Evolutionary conservation across 176 grass and related monocot species (phyloP).

Genomic region (Triticum dicoccoides): DNA sequence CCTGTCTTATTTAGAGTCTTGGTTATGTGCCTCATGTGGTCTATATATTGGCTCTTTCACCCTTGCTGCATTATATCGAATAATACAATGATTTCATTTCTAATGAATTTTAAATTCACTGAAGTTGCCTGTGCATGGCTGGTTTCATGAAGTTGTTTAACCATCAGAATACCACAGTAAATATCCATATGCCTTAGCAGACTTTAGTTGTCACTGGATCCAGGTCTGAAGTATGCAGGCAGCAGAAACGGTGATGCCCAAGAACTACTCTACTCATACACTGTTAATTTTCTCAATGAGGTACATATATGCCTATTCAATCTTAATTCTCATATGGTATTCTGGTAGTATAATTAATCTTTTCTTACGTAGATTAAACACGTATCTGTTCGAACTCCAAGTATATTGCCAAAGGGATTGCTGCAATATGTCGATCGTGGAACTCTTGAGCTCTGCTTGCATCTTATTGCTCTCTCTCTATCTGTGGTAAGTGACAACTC

Average conservation of each 20-base stretch:
- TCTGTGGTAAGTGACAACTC: slow-evolving; percentile 63
- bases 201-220: slow-evolving; percentile 22
- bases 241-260: slow-evolving; percentile 89
- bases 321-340: slow-evolving; percentile 23
- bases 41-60: neutral
- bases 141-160: neutral
- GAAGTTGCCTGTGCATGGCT: neutral
- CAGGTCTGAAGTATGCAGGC: slow-evolving; percentile 94
- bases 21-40: neutral
- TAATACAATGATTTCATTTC: neutral
- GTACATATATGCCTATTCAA: slow-evolving; percentile 30
- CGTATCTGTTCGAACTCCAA: slow-evolving; percentile 45
- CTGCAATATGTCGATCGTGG: slow-evolving; percentile 82
- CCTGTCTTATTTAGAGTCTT: neutral
- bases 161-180: neutral
- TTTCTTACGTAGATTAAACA: slow-evolving; percentile 73
- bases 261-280: slow-evolving; percentile 79
- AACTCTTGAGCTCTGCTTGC: slow-evolving; percentile 84
- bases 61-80: neutral
- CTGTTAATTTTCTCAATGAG: slow-evolving; percentile 87
- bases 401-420: slow-evolving; percentile 73
- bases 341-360: slow-evolving; percentile 3
- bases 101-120: neutral
- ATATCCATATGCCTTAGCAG: neutral
- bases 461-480: slow-evolving; percentile 85